Base-by-base conservation (phyloP, 331 rosid species). In the Spiraea crenata region DNA sequence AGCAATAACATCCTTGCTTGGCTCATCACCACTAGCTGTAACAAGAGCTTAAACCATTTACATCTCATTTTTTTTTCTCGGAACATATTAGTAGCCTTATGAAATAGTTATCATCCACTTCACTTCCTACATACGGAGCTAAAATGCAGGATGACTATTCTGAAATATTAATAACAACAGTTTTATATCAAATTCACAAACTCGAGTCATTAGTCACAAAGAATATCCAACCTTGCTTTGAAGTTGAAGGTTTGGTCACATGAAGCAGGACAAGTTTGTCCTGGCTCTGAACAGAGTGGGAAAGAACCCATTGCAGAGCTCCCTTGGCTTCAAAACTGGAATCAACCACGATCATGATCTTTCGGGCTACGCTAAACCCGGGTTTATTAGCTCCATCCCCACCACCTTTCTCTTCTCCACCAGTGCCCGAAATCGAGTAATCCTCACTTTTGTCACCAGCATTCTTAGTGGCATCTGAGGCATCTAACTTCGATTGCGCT, bases 261-360 rank as follows among this genome's bases (percentile, higher is more conserved):
- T 83, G 89, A 57, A 91, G 96, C 66, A 91, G 96, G 72, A 89
- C 63, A 15, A 95, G 64, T 15, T 71, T 76, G 65, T 95, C 99
- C 55, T 95, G 95, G 80, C 65, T 87, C 82, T 87, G 96, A 71
- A 91, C 82, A 9, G 96, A 83, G 74, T 95, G 95, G 76, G 99
- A 82, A 41, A 91, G 89, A 38, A 95, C 96, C 99, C 96, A 91
- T 75, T 95, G 97, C 37, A 95, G 75, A 59, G 96, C 97, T 56
- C 85, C 83, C 13, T 91, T 90, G 16, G 97, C 95, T 83, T 88
- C 97, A 69, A 86, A 55, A 77, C 93, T 91, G 11, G 99, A 95
- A 81, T 95, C 99, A 78, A 87, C 88, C 60, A 95, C 99, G 76
- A 91, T 82, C 99, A 91, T 86, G 73, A 95, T 85, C 75, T 84